Base-by-base conservation (phyloP, 345 rosid species). In the Draba incana region DNA sequence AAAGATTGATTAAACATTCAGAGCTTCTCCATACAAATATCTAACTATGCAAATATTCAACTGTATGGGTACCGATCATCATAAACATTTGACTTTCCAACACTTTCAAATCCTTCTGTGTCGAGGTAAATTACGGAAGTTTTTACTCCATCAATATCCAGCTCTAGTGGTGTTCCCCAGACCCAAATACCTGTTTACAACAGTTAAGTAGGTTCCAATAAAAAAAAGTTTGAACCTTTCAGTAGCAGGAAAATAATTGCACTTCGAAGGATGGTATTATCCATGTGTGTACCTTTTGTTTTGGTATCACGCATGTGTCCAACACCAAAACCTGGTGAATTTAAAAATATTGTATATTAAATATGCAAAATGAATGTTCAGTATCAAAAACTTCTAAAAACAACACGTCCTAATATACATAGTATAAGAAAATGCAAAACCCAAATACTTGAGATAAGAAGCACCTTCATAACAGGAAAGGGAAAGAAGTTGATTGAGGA, bases 271-370 rank as follows among this genome's bases (percentile, higher is more conserved):
- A 74, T 44, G 38, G 13, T 27, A 37, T 4, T 61, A 0, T 45
- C 31, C 69, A 68, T n/a, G 31, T 15, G 51, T 45, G 65, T 81
- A 91, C 99, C 99, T 82, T 94, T 94, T 38, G 99, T 94, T 82
- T 92, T 92, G 65, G 99, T 94, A 74, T 94, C 99, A 72, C 99
- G 99, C 99, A 94, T 92, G 80, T 94, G 99, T 37, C 99, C 99
- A 77, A 94, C 99, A 62, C 99, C 99, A 84, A 94, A 94, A 47
- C 99, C 99, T 94, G 86, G 51, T 31, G 69, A 13, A 31, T 27
- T 41, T 48, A 3, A 24, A 49, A 16, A 6, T 47, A 54, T 20
- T 5, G 10, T 27, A 15, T 57, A 58, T n/a, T 37, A 38, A 74
- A 46, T 55, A 55, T 39, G 30, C 49, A 41, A 23, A 59, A 27